phyloP scores from a whole-genome alignment of 1,139 yeast species.

The Williopsis jadinii region DNA sequence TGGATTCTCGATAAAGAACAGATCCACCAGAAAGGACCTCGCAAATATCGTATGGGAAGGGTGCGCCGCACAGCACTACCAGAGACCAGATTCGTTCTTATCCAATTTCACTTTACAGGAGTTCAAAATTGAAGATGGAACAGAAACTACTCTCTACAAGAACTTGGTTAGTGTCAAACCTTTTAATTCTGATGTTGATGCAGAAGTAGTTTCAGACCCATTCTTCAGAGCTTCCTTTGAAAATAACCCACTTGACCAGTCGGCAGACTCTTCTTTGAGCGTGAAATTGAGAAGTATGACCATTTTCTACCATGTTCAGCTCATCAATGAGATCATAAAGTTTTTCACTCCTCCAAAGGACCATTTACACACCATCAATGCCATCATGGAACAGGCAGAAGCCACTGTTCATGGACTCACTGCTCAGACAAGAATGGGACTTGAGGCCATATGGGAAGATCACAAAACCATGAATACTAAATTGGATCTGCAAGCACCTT shows the following conservation, averaged over 20 bases:
- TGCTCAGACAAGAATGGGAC: constrained; percentile 83
- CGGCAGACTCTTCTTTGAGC: constrained; percentile 71
- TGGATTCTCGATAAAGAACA: constrained; percentile 53
- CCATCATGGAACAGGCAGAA: constrained; percentile 91
- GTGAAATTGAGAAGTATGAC: constrained; percentile 84
- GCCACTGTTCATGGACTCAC: constrained; percentile 90
- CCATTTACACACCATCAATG: constrained; percentile 84
- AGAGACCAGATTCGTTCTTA: constrained; percentile 73
- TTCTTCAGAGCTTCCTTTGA: constrained; percentile 82
- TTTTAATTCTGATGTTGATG: constrained; percentile 29
- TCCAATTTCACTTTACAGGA: constrained; percentile 72
- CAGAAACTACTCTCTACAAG: constrained; percentile 63
- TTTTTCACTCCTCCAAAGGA: constrained; percentile 86
- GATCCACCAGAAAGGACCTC: constrained; percentile 37
- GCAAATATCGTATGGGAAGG: constrained; percentile 83
- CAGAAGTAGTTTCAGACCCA: constrained; percentile 34
- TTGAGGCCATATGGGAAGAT: constrained; percentile 89
- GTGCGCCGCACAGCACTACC: constrained; percentile 64
- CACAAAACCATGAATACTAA: constrained; percentile 85
- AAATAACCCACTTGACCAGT: constrained; percentile 73
- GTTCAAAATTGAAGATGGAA: constrained; percentile 82
- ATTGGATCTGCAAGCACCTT: constrained; percentile 88
- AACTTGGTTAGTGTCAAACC: constrained; percentile 87
- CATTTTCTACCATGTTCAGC: constrained; percentile 75
- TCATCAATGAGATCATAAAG: constrained; percentile 63